These are phyloP conservation scores for Starmerella floricola DNA, from an alignment of 805 yeast species.

Conservation along the genomic window DNA sequence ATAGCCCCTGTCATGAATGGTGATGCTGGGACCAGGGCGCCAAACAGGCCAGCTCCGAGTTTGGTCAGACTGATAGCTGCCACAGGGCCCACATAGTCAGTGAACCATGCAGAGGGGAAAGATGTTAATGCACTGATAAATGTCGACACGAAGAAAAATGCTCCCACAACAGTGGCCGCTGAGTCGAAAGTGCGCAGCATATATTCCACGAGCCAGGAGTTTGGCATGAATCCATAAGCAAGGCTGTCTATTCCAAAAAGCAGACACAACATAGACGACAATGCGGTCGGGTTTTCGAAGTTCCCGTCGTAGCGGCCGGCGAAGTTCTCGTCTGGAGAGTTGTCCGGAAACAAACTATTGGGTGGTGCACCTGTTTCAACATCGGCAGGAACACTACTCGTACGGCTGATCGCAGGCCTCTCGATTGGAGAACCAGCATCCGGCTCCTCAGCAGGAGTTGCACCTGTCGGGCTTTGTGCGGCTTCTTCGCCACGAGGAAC, in stretches of 20 bases:
- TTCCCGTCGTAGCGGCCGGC: too few relatives aligned
- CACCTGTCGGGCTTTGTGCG: neutral
- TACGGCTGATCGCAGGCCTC: too few relatives aligned
- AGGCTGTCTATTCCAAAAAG: slow-evolving; percentile 72
- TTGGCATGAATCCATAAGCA: slow-evolving; percentile 80
- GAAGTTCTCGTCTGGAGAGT: too few relatives aligned
- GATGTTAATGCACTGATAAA: slow-evolving; percentile 42
- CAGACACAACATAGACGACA: slow-evolving; percentile 14
- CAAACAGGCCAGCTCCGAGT: slow-evolving; percentile 61
- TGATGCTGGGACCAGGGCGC: slow-evolving; percentile 41
- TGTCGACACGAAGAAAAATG: slow-evolving; percentile 27
- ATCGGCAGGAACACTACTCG: neutral
- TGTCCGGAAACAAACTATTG: too few relatives aligned
- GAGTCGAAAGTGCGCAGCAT: slow-evolving; percentile 46
- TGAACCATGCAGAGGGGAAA: slow-evolving; percentile 56
- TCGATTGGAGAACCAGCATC: slow-evolving; percentile 3
- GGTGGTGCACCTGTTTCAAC: neutral
- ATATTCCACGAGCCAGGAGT: slow-evolving; percentile 80
- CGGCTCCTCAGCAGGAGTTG: neutral
- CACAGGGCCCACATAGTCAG: slow-evolving; percentile 63
- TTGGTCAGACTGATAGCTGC: slow-evolving; percentile 63
- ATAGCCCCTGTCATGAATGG: slow-evolving; percentile 38
- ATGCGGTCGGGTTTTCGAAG: neutral
- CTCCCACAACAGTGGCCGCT: slow-evolving; percentile 49
- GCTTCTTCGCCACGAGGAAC: neutral